Evolutionary conservation across 257 asterid genomes (phyloP).

Genomic region (Rehmannia glutinosa): DNA sequence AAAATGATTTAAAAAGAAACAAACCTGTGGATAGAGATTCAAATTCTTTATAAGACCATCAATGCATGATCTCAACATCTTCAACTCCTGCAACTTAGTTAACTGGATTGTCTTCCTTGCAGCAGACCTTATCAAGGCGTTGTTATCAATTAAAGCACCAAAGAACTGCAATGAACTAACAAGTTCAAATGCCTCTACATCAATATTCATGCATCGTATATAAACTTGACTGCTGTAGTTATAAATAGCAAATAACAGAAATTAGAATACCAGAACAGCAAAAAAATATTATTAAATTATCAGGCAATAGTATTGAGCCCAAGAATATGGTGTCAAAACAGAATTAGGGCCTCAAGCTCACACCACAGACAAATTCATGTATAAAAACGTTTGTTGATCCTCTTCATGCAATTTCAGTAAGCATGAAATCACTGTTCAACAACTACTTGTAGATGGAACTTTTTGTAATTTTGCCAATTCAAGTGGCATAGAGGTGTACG

Average conservation of each 20-base stretch:
- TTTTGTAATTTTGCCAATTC: no score
- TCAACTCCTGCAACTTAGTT: constrained; percentile 45
- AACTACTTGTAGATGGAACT: no score
- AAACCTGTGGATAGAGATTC: constrained; percentile 78
- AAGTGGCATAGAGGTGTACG: no score
- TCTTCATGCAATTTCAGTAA: not conserved
- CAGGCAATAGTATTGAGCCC: not conserved
- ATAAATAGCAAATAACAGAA: constrained; percentile 8
- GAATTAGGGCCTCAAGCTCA: constrained; percentile 1
- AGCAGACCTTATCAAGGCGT: constrained; percentile 56
- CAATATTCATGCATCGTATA: constrained; percentile 10
- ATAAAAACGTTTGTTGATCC: not conserved
- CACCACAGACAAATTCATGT: not conserved
- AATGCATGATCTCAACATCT: constrained; percentile 55
- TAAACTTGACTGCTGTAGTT: not conserved
- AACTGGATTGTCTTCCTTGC: constrained; percentile 55
- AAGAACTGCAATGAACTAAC: constrained; percentile 59
- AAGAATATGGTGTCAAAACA: constrained; percentile 1
- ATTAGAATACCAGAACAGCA: constrained; percentile 2
- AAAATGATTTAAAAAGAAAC: constrained; percentile 16
- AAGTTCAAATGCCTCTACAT: constrained; percentile 18
- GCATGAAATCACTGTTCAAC: not conserved
- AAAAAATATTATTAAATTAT: not conserved
- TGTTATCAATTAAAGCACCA: constrained; percentile 52
- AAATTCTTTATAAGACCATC: constrained; percentile 55